Base-by-base conservation (phyloP, 257 asterid genomes). In the Datura wrightii region DNA sequence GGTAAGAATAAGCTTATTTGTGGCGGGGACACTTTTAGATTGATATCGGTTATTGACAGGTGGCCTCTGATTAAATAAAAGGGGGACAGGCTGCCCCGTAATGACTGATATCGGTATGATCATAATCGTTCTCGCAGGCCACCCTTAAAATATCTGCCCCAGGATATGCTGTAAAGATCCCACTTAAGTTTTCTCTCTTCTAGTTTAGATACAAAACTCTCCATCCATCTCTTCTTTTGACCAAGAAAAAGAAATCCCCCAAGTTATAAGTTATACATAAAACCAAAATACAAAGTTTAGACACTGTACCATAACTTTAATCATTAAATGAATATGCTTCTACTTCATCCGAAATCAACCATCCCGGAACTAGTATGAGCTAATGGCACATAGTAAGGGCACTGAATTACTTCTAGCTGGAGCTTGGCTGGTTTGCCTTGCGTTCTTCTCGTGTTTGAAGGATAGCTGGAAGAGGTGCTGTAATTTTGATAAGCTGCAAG, bases 391-490 rank as follows among this genome's bases (percentile, higher is more conserved):
- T 24, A 31, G n/a, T 3, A 31, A 44, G n/a, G 71, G 44, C 71
- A 24, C 15, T 31, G 42, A 65, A 65, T 39, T 39, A 37, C 31
- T 37, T 39, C 31, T 76, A 76, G 63, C 46, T 78, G 48, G 62
- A 78, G 11, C 52, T 31, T 8, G 62, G 62, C 48, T 52, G 4
- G 60, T 3, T 76, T 8, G 9, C 63, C 31, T 52, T 16, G 81
- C 86, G 70, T 89, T 92, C 96, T 50, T 89, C 88, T 14, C 36
- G 74, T 8, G 89, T 89, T 83, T 34, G 91, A 82, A 95, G 93
- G 80, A 89, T 87, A 83, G 83, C 83, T 65, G 98, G 98, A 85
- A 93, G 95, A 53, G 97, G 92, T 36, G 96, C 97, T 46, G 86
- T 84, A 84, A 95, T 88, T 60, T 90, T 87, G 80, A 90, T 84